These are phyloP conservation scores for Neofusicoccum cordaticola DNA, from an alignment of 2,329 filamentous ascomycete genomes.

Conservation along the genomic window DNA sequence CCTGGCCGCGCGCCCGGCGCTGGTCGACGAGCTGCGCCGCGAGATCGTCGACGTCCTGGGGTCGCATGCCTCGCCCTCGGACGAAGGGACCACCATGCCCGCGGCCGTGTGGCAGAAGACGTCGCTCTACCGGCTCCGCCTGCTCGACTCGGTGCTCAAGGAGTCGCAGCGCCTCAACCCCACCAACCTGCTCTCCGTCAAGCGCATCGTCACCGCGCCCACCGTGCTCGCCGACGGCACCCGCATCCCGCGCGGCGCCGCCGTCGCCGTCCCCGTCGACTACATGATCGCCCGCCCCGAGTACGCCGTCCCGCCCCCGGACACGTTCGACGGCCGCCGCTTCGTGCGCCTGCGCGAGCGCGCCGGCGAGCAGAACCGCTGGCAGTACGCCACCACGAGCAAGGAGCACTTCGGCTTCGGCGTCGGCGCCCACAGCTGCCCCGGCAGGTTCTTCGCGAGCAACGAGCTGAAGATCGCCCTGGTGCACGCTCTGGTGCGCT, in stretches of 20 bases:
- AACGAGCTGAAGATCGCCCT: constrained; percentile 24
- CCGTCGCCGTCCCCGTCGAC: not conserved
- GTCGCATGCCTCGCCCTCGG: no score
- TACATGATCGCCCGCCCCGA: not conserved
- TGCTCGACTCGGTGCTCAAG: not conserved
- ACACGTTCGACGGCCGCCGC: not conserved
- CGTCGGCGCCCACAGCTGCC: constrained; percentile 29
- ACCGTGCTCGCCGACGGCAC: not conserved
- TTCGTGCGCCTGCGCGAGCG: not conserved
- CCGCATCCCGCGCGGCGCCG: not conserved
- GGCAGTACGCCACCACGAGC: constrained; percentile 26
- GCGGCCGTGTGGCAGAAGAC: constrained; percentile 28
- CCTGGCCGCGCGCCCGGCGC: constrained; percentile 24
- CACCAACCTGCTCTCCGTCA: not conserved
- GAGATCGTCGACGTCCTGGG: constrained; percentile 26
- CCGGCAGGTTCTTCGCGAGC: constrained; percentile 25
- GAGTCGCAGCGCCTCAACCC: not conserved
- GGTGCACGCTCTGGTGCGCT: constrained; percentile 21
- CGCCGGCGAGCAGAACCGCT: not conserved
- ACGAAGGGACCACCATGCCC: not conserved
- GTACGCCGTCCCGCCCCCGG: not conserved
- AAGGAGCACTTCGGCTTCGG: constrained; percentile 26
- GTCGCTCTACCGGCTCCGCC: constrained; percentile 26
- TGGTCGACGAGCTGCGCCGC: constrained; percentile 25
- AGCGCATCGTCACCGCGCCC: not conserved